Evolutionary conservation across 2,329 filamentous ascomycete species (phyloP).

Genomic region (Calonectria multiphialidica): DNA sequence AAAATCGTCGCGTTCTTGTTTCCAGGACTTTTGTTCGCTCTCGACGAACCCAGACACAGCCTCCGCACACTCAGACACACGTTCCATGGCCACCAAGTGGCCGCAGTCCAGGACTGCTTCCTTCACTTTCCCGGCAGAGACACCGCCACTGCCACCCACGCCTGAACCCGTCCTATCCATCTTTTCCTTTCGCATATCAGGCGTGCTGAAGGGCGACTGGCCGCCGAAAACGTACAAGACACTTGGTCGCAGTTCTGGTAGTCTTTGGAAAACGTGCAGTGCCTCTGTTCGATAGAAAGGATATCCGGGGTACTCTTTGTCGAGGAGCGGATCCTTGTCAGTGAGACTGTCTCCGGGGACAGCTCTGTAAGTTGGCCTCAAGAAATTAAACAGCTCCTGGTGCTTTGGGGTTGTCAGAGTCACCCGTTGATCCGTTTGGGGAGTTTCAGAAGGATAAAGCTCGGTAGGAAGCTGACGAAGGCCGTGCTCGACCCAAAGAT

Average conservation of each 20-base stretch:
- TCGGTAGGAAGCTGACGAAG: background rate
- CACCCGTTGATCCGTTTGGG: background rate
- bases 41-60: background rate
- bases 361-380: background rate
- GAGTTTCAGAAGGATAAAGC: background rate
- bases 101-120: background rate
- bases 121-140: background rate
- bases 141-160: background rate
- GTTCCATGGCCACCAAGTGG: slow-evolving; percentile 2
- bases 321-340: background rate
- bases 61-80: background rate
- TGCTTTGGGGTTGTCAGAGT: slow-evolving; percentile 7
- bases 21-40: background rate
- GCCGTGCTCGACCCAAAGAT: slow-evolving; percentile 1
- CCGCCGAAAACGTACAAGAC: slow-evolving; percentile 10
- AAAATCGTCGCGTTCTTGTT: background rate
- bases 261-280: background rate
- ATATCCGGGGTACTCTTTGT: background rate
- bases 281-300: slow-evolving; percentile 10
- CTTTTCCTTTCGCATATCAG: background rate
- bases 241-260: slow-evolving; percentile 4
- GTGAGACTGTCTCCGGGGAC: background rate
- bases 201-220: background rate
- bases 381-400: slow-evolving; percentile 7
- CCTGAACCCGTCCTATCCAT: background rate